Evolutionary conservation across 257 asterid genomes (phyloP).

Genomic region (Nicotiana noctiflora): DNA sequence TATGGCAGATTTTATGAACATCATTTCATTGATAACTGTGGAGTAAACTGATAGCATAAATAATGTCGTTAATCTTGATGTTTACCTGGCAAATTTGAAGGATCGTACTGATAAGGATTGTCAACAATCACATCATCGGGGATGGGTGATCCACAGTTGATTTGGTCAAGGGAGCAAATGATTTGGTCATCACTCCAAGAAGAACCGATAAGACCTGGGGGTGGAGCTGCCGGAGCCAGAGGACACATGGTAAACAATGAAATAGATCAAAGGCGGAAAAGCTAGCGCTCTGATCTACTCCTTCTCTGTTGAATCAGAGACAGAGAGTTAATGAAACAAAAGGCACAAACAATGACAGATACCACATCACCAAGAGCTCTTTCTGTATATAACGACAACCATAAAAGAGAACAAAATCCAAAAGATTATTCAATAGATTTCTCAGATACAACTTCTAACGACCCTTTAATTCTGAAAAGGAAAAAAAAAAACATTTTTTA

Average conservation of each 20-base stretch:
- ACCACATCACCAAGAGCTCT: not conserved
- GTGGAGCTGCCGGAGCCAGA: constrained; percentile 22
- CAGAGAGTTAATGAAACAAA: not conserved
- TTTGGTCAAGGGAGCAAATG: constrained; percentile 21
- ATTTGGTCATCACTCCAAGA: constrained; percentile 37
- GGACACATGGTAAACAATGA: constrained; percentile 41
- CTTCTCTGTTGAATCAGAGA: constrained; percentile 14
- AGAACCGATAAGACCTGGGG: constrained; percentile 19
- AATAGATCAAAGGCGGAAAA: constrained; percentile 1
- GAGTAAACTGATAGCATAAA: not conserved
- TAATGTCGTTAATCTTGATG: not conserved
- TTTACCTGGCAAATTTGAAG: constrained; percentile 53
- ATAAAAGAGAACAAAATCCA: constrained; percentile 7
- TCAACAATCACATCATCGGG: constrained; percentile 40
- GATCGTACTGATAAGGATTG: constrained; percentile 45
- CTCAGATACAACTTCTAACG: not conserved
- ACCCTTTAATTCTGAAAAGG: not conserved
- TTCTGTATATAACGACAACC: not conserved
- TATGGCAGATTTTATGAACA: not conserved
- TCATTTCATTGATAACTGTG: not conserved
- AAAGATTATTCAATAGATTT: not conserved
- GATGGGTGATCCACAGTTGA: constrained; percentile 32
- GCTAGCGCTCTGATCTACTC: constrained; percentile 5
- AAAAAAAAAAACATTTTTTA: not conserved
- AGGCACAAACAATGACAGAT: constrained; percentile 4